phyloP scores from a whole-genome alignment of 1,284 basidiomycete genomes.

The Leucoagaricus sp. region DNA sequence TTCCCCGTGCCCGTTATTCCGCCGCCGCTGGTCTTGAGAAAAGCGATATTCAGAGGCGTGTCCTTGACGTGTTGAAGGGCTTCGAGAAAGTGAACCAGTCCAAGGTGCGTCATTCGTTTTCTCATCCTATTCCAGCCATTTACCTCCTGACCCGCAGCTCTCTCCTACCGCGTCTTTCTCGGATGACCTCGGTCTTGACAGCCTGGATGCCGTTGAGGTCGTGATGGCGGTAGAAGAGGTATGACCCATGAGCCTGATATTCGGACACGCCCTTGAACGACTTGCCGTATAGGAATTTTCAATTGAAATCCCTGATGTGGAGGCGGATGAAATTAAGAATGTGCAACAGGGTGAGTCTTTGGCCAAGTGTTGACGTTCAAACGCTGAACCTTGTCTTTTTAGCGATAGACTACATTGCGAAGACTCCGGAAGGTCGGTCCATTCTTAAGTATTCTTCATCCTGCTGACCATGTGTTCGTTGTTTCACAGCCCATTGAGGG shows the following conservation, averaged over 20 bases:
- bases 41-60: conserved; percentile 79
- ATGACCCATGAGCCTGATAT: conserved; percentile 21
- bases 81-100: conserved; percentile 92
- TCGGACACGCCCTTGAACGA: not conserved
- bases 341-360: conserved; percentile 84
- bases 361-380: conserved; percentile 17
- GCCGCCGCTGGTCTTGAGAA: conserved; percentile 74
- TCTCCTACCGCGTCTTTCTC: conserved; percentile 77
- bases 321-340: conserved; percentile 97
- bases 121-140: conserved; percentile 13
- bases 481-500: conserved; percentile 33
- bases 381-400: conserved; percentile 19
- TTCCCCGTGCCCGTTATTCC: conserved; percentile 67
- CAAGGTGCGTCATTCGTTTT: conserved; percentile 59
- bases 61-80: conserved; percentile 88
- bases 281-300: conserved; percentile 66
- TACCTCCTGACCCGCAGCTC: conserved; percentile 54
- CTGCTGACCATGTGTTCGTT: conserved; percentile 24
- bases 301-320: conserved; percentile 95
- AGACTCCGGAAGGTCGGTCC: conserved; percentile 84
- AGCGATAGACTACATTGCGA: conserved; percentile 98
- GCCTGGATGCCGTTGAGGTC: conserved; percentile 96
- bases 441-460: conserved; percentile 25
- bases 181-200: conserved; percentile 92
- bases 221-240: conserved; percentile 99